Evolutionary conservation across 169 alveolate species (phyloP).

Genomic region (Babesia gibsoni): DNA sequence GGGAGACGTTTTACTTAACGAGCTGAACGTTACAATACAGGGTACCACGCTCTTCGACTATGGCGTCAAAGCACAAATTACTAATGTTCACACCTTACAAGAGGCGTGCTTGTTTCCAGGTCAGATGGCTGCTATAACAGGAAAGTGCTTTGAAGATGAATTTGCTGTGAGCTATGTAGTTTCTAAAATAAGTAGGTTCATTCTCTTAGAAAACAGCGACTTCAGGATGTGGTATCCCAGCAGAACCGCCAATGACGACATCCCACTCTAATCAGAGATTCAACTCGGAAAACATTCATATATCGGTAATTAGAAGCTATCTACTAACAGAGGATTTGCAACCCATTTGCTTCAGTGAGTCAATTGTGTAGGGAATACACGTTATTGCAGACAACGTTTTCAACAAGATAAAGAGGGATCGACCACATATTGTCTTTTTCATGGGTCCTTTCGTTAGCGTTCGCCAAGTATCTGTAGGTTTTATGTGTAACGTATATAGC

Average conservation of each 20-base stretch:
- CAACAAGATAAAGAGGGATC: constrained; percentile 50
- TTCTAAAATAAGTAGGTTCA: constrained; percentile 31
- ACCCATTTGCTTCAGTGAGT: constrained; percentile 43
- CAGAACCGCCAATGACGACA: constrained; percentile 45
- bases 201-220: neutral
- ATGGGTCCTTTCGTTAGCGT: constrained; percentile 65
- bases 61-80: constrained; percentile 60
- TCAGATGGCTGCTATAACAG: constrained; percentile 67
- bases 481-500: neutral
- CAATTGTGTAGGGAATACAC: neutral
- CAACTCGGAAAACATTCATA: constrained; percentile 49
- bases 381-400: constrained; percentile 40
- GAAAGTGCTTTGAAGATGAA: constrained; percentile 52
- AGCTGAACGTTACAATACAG: constrained; percentile 56
- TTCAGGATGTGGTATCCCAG: constrained; percentile 61
- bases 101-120: constrained; percentile 63
- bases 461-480: constrained; percentile 51
- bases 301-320: constrained; percentile 44
- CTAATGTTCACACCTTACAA: constrained; percentile 37
- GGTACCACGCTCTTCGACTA: constrained; percentile 51
- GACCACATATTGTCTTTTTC: constrained; percentile 59
- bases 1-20: constrained; percentile 45
- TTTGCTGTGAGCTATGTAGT: constrained; percentile 60
- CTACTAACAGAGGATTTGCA: constrained; percentile 52
- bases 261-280: constrained; percentile 13